phyloP scores from a whole-genome alignment of 176 grass and related monocot genomes.

The Bolboschoenus planiculmis region DNA sequence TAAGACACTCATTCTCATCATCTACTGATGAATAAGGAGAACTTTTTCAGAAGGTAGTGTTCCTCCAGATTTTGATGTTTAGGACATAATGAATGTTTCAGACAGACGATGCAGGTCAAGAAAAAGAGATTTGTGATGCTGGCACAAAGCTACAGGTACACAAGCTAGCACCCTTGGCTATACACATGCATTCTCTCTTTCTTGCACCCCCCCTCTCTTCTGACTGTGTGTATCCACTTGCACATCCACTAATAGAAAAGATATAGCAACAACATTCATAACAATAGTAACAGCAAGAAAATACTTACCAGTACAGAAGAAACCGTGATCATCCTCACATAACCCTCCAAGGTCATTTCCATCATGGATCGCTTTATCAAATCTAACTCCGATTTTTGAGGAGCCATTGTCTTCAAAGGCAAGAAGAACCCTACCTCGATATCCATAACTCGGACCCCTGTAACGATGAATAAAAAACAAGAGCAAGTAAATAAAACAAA shows the following conservation, averaged over 20 bases:
- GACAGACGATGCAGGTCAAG: not conserved
- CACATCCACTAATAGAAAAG: not conserved
- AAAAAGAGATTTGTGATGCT: not conserved
- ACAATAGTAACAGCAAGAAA: not conserved
- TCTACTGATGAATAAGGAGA: not conserved
- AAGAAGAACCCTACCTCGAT: constrained; percentile 88
- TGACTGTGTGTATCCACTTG: not conserved
- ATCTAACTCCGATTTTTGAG: constrained; percentile 92
- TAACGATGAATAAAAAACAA: not conserved
- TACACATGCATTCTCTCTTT: not conserved
- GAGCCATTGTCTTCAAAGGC: constrained; percentile 95
- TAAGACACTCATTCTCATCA: not conserved
- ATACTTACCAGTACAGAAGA: constrained; percentile 82
- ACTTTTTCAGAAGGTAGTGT: not conserved
- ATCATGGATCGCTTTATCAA: constrained; percentile 91
- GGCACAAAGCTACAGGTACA: not conserved
- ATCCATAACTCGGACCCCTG: constrained; percentile 83
- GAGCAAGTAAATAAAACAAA: not conserved
- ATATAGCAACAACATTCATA: not conserved
- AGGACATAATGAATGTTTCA: not conserved
- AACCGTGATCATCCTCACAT: constrained; percentile 96
- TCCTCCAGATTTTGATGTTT: not conserved
- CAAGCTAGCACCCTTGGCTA: not conserved
- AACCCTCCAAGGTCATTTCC: constrained; percentile 97
- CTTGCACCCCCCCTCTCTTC: not conserved